Evolutionary conservation across 768 basidiomycete species (phyloP).

Genomic region (Mycena rebaudengoi): DNA sequence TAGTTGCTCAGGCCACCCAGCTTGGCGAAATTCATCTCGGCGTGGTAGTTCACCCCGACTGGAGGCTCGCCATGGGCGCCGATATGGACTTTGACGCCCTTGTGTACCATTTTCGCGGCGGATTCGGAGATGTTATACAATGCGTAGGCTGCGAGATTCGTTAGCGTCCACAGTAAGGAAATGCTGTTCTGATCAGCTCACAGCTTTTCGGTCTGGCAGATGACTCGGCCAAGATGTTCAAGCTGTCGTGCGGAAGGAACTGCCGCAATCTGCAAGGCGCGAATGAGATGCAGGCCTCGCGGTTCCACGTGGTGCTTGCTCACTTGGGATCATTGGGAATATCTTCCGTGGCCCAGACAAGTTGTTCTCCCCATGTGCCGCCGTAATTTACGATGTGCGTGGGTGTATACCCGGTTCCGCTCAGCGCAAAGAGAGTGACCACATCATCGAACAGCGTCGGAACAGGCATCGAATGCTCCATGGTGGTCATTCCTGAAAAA

Average conservation of each 20-base stretch:
- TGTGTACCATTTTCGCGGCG: slow-evolving; percentile 73
- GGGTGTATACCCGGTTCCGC: slow-evolving; percentile 77
- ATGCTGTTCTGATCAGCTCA: slow-evolving; percentile 44
- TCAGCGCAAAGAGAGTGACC: slow-evolving; percentile 65
- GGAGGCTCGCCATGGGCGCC: slow-evolving; percentile 82
- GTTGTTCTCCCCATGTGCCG: slow-evolving; percentile 73
- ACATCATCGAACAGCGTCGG: slow-evolving; percentile 74
- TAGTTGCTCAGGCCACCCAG: slow-evolving; percentile 75
- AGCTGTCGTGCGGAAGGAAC: slow-evolving; percentile 70
- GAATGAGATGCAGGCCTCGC: background rate
- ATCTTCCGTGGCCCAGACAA: slow-evolving; percentile 72
- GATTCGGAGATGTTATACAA: slow-evolving; percentile 76
- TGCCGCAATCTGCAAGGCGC: slow-evolving; percentile 58
- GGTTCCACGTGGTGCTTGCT: slow-evolving; percentile 18
- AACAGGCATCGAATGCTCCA: slow-evolving; percentile 76
- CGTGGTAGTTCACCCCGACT: slow-evolving; percentile 76
- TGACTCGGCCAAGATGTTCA: slow-evolving; percentile 68
- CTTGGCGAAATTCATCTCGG: slow-evolving; percentile 73
- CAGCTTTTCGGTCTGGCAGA: slow-evolving; percentile 67
- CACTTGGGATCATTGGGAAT: slow-evolving; percentile 77
- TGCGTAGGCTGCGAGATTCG: slow-evolving; percentile 56
- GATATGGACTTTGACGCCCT: slow-evolving; percentile 69
- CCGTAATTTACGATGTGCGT: slow-evolving; percentile 84
- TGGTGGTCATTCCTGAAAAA: slow-evolving; percentile 74
- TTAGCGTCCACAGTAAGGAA: background rate